Percentiles rank a stretch among this genome's conserved stretches.
Evolutionary conservation across 192 early-diverging fungal species (phyloP).

Genomic region (Fimicolochytrium jonesii): DNA sequence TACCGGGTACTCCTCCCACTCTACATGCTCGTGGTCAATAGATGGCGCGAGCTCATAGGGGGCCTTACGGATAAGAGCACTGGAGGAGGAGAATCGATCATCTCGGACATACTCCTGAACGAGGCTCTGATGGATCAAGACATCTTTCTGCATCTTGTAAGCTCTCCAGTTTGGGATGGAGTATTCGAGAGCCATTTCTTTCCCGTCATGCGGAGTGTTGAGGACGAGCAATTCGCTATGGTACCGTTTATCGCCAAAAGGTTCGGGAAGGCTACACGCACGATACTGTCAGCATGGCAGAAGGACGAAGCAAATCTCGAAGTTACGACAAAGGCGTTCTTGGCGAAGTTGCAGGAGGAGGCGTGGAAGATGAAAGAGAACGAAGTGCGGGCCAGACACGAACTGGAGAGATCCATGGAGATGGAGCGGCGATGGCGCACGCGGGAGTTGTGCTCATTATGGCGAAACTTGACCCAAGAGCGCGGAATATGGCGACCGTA

Average conservation of each 20-base stretch:
- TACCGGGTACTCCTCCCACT: conserved; percentile 35
- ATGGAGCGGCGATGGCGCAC: conserved; percentile 19
- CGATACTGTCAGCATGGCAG: background rate
- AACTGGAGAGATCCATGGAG: conserved; percentile 17
- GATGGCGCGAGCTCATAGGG: conserved; percentile 31
- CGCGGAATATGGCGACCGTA: conserved; percentile 37
- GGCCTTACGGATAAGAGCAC: background rate
- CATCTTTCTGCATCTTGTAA: conserved; percentile 29
- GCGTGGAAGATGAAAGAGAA: conserved; percentile 11
- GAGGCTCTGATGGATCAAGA: conserved; percentile 24
- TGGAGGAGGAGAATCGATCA: background rate
- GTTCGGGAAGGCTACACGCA: conserved; percentile 15
- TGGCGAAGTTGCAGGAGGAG: conserved; percentile 5
- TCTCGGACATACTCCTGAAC: conserved; percentile 8
- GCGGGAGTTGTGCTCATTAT: conserved; percentile 21
- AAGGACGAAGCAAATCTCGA: conserved; percentile 19
- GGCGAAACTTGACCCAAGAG: conserved; percentile 33
- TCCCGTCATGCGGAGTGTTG: conserved; percentile 27
- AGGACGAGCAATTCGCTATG: conserved; percentile 30
- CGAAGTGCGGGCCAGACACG: conserved; percentile 6
- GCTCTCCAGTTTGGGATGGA: conserved; percentile 25
- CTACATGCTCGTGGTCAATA: conserved; percentile 29
- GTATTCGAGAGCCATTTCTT: conserved; percentile 34
- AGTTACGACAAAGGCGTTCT: background rate
- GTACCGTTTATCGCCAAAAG: conserved; percentile 26